phyloP scores from a whole-genome alignment of 1,139 yeast genomes.

The Kodamaea derodonti region DNA sequence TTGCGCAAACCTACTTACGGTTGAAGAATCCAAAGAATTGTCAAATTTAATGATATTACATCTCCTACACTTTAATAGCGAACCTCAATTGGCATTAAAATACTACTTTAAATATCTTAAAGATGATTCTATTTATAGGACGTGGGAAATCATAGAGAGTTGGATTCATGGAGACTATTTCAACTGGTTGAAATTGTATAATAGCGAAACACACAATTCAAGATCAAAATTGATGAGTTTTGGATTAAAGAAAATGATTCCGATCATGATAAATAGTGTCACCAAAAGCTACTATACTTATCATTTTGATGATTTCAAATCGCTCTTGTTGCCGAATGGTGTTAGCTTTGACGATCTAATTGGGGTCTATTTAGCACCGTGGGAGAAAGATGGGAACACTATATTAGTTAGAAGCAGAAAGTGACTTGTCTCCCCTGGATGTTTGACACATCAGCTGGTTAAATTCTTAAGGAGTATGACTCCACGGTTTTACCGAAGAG shows the following conservation, averaged over 20 bases:
- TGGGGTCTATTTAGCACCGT: conserved; percentile 17
- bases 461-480: no score
- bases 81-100: conserved; percentile 32
- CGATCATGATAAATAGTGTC: conserved; percentile 27
- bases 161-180: conserved; percentile 39
- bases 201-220: conserved; percentile 27
- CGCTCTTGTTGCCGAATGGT: conserved; percentile 27
- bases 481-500: no score
- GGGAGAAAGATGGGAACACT: conserved; percentile 25
- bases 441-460: no score
- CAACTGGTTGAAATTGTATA: conserved; percentile 38
- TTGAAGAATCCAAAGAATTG: conserved; percentile 37
- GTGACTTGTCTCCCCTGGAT: background rate
- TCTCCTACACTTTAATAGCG: conserved; percentile 42
- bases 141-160: conserved; percentile 22
- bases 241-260: conserved; percentile 32
- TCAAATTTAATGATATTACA: conserved; percentile 43
- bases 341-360: conserved; percentile 17
- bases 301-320: conserved; percentile 18
- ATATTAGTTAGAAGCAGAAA: conserved; percentile 19
- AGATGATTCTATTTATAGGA: conserved; percentile 9
- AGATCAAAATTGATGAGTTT: conserved; percentile 36
- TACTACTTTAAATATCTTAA: conserved; percentile 28
- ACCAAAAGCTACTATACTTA: conserved; percentile 35
- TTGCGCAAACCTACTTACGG: conserved; percentile 16